These are phyloP conservation scores for Termitomyces sp. DNA, from an alignment of 768 basidiomycete genomes.

Conservation along the genomic window DNA sequence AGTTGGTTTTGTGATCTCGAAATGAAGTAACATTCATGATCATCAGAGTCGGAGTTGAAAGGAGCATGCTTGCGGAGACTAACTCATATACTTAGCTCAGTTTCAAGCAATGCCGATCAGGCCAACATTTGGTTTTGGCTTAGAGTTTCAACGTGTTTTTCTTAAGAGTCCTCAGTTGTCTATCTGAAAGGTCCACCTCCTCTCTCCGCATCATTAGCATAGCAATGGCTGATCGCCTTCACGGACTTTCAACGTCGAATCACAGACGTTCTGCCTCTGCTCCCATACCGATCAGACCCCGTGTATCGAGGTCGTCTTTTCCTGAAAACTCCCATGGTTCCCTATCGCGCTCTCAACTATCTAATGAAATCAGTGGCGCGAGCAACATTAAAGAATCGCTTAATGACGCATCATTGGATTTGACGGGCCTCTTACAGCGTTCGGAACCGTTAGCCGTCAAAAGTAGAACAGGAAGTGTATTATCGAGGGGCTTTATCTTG, in stretches of 20 bases:
- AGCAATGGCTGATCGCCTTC: constrained; percentile 14
- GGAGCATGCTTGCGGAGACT: not conserved
- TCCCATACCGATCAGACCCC: constrained; percentile 13
- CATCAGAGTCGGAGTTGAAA: not conserved
- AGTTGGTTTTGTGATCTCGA: too few species aligned
- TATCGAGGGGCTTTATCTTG: constrained; percentile 85
- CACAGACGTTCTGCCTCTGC: constrained; percentile 12
- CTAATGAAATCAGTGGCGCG: constrained; percentile 7
- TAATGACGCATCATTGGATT: constrained; percentile 41
- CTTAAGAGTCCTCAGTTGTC: constrained; percentile 4
- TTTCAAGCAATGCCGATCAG: not conserved
- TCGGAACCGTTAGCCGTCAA: constrained; percentile 76
- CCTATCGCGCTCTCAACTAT: constrained; percentile 6
- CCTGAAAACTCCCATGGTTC: constrained; percentile 8
- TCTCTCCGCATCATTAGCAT: not conserved
- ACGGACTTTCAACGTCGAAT: constrained; percentile 5
- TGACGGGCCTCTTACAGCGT: constrained; percentile 57
- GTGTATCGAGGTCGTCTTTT: constrained; percentile 9
- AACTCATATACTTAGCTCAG: too few species aligned
- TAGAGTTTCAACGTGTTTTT: constrained; percentile 9
- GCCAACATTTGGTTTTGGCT: not conserved
- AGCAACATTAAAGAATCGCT: constrained; percentile 11
- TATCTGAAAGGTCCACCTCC: not conserved
- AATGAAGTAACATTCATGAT: too few species aligned
- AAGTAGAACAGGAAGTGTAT: constrained; percentile 75